Evolutionary conservation across 2,329 filamentous ascomycete genomes (phyloP).

Genomic region (Arthrocladium fulminans): DNA sequence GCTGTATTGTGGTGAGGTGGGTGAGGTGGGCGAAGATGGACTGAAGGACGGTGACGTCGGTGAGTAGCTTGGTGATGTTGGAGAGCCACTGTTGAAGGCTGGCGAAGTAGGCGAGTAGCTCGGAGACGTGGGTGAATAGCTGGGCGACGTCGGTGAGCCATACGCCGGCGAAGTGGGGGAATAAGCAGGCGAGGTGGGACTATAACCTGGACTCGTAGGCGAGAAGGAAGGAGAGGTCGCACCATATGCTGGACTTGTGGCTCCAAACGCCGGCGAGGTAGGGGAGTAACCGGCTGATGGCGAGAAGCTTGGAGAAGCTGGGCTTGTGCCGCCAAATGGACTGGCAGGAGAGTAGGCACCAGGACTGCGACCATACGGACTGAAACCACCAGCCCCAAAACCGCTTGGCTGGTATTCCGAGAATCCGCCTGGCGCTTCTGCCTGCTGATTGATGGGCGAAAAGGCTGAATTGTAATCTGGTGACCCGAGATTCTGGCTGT

Average conservation of each 20-base stretch:
- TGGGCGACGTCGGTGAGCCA: constrained; percentile 34
- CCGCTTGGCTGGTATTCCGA: constrained; percentile 64
- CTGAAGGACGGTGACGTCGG: constrained; percentile 53
- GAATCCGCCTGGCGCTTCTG: constrained; percentile 49
- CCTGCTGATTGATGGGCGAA: constrained; percentile 65
- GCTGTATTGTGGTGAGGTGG: constrained; percentile 52
- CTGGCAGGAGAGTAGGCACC: constrained; percentile 57
- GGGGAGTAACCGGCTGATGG: constrained; percentile 57
- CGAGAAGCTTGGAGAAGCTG: constrained; percentile 60
- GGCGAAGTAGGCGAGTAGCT: constrained; percentile 59
- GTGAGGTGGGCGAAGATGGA: constrained; percentile 38
- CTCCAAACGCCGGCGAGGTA: constrained; percentile 58
- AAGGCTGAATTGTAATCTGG: constrained; percentile 53
- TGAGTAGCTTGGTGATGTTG: constrained; percentile 61
- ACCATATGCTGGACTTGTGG: constrained; percentile 47
- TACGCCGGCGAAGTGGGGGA: constrained; percentile 67
- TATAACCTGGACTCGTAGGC: constrained; percentile 46
- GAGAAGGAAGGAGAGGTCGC: constrained; percentile 47
- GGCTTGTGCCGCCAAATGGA: constrained; percentile 65
- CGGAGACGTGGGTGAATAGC: constrained; percentile 52
- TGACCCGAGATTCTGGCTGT: constrained; percentile 54
- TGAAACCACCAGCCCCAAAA: constrained; percentile 49
- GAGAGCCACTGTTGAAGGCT: constrained; percentile 45
- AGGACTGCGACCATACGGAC: constrained; percentile 63
- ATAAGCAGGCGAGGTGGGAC: constrained; percentile 53